phyloP scores from a whole-genome alignment of 805 yeast species.

The Wickerhamiella azymoides region DNA sequence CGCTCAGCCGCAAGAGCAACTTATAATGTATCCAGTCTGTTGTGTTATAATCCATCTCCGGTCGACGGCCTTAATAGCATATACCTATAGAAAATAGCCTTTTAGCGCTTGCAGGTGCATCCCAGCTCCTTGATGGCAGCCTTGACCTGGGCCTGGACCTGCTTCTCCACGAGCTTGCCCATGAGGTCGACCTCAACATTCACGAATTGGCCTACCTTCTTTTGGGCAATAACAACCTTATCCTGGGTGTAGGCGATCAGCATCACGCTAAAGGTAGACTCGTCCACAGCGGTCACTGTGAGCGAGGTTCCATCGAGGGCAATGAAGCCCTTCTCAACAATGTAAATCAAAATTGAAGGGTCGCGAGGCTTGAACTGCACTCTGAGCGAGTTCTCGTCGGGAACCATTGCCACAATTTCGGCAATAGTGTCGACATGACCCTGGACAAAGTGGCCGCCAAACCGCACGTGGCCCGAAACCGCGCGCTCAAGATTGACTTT shows the following conservation, averaged over 20 bases:
- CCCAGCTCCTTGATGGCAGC: constrained; percentile 29
- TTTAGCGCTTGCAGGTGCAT: too few species aligned
- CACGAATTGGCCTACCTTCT: constrained; percentile 47
- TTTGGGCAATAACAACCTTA: constrained; percentile 59
- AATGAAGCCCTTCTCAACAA: constrained; percentile 92
- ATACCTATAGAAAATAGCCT: too few species aligned
- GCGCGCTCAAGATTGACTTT: constrained; percentile 88
- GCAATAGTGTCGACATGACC: constrained; percentile 95
- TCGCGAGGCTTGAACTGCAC: constrained; percentile 66
- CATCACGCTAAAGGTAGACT: constrained; percentile 62
- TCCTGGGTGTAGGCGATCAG: constrained; percentile 84
- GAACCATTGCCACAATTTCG: constrained; percentile 34
- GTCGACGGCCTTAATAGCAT: too few species aligned
- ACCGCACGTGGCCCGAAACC: constrained; percentile 61
- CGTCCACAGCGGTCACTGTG: constrained; percentile 72
- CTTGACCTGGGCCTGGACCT: constrained; percentile 59
- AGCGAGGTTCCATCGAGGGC: constrained; percentile 87
- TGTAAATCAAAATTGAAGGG: constrained; percentile 42
- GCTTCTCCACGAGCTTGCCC: constrained; percentile 84
- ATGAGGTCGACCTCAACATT: constrained; percentile 92
- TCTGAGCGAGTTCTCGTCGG: constrained; percentile 63
- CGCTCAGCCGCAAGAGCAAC: neutral
- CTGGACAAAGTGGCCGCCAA: constrained; percentile 96
- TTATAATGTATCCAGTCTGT: too few species aligned
- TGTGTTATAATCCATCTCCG: too few species aligned